phyloP scores from a whole-genome alignment of 441 rosid genomes.

The Gossypium trilobum region DNA sequence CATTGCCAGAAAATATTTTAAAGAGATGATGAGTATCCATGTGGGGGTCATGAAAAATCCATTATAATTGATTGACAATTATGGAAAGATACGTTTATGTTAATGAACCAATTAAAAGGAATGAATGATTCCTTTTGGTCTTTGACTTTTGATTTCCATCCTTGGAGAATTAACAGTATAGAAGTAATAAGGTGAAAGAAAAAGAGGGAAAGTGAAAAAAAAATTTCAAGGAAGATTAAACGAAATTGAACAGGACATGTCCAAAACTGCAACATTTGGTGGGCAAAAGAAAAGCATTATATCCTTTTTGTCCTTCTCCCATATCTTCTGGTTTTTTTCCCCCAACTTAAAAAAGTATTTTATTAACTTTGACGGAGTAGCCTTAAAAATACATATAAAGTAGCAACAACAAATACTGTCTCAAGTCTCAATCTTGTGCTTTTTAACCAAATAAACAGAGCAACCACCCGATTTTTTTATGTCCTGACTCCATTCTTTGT shows the following conservation, averaged over 20 bases:
- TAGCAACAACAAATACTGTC: background rate
- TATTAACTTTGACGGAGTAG: background rate
- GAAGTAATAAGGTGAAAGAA: background rate
- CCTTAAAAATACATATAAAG: background rate
- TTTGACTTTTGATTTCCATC: conserved; percentile 1
- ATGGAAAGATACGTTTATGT: background rate
- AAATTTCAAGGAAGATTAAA: background rate
- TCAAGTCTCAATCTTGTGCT: background rate
- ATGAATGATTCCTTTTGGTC: background rate
- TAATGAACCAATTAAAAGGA: background rate
- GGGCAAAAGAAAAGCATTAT: no score
- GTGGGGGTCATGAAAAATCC: background rate
- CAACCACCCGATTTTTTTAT: conserved; percentile 17
- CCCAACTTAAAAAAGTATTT: conserved; percentile 12
- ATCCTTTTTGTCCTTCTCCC: background rate
- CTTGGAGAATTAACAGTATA: background rate
- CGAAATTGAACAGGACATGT: background rate
- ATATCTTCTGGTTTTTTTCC: conserved; percentile 6
- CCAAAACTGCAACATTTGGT: background rate
- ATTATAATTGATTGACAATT: conserved; percentile 3
- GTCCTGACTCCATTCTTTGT: conserved; percentile 10
- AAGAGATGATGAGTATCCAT: conserved; percentile 1
- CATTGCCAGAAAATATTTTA: background rate
- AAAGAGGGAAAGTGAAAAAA: background rate
- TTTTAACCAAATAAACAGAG: conserved; percentile 10